Base-by-base conservation (phyloP, 164 flowering plant species). In the Echeveria elegans region DNA sequence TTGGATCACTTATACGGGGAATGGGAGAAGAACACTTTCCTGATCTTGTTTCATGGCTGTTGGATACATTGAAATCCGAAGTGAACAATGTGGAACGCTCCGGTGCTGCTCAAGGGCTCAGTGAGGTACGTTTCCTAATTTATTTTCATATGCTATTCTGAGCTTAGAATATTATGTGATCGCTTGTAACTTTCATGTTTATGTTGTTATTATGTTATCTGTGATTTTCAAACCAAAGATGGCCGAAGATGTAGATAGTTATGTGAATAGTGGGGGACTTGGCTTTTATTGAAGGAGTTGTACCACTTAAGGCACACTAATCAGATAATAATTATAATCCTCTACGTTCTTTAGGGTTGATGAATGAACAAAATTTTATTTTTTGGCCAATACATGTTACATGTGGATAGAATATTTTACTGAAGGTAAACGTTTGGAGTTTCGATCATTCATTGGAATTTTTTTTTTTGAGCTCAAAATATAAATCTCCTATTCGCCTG, bases 11-110 rank as follows among this genome's bases (percentile, higher is more conserved):
- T 69, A 87, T 95, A 63, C 82, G 81, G 75, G 99, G 99, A 73
- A 92, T 95, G 99, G 99, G 99, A 70, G 97, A 95, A 75, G 97
- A 95, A 56, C 82, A 88, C 72, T 95, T 95, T 81, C 96, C 97
- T 61, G 99, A 95, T 81, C 99, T 95, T 83, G 96, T 95, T 61
- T 76, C 97, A 40, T 95, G 99, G 99, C 77, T 95, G 66, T 73
- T 95, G 50, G 97, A 88, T 43, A 88, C 97, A 24, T 86, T 95
- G 16, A 95, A 95, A 74, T 85, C 99, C 73, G 99, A 95, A 72
- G 82, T 72, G 66, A 90, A 94, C 66, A 95, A 95, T 78, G 99
- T 95, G 62, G 99, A 92, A 76, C 96, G 99, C 66, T 95, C 97
- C 68, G 99, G 99, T 53, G 99, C 99, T 72, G 99, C 99, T 53